phyloP scores from a whole-genome alignment of 768 basidiomycete species.

The Leccinum barrowsii region DNA sequence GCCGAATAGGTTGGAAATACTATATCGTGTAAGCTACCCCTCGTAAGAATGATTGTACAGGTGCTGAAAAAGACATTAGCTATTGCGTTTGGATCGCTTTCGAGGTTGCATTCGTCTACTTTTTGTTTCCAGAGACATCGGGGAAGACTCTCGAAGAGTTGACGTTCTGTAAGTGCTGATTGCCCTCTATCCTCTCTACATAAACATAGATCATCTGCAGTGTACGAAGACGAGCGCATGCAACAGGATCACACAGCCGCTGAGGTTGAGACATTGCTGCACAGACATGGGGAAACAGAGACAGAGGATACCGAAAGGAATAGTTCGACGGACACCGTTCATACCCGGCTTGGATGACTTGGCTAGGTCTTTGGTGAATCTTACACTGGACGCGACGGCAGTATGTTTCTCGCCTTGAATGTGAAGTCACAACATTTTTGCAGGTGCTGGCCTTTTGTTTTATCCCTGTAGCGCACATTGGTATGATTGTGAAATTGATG shows the following conservation, averaged over 20 bases:
- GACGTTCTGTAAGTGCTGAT: slow-evolving; percentile 12
- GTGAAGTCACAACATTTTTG: too few species aligned
- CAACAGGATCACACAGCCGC: not conserved
- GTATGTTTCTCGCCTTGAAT: not conserved
- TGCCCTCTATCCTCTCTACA: not conserved
- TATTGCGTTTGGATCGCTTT: slow-evolving; percentile 16
- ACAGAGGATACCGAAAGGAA: not conserved
- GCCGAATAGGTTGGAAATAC: slow-evolving; percentile 11
- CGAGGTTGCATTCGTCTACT: slow-evolving; percentile 14
- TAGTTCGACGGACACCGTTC: not conserved
- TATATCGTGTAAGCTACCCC: slow-evolving; percentile 11
- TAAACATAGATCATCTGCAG: not conserved
- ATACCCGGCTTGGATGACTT: not conserved
- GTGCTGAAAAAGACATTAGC: slow-evolving; percentile 1
- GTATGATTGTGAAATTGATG: too few species aligned
- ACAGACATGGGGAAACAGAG: not conserved
- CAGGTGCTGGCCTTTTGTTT: too few species aligned
- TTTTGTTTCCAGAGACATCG: slow-evolving; percentile 21
- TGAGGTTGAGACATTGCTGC: not conserved
- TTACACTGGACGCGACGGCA: not conserved
- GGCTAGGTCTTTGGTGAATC: not conserved
- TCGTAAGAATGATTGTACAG: fast-evolving
- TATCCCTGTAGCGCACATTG: too few species aligned
- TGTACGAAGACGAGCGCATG: slow-evolving; percentile 1
- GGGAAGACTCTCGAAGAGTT: slow-evolving; percentile 19